phyloP scores from a whole-genome alignment of 2,329 filamentous ascomycete genomes.

The Aspergillus japonicus region DNA sequence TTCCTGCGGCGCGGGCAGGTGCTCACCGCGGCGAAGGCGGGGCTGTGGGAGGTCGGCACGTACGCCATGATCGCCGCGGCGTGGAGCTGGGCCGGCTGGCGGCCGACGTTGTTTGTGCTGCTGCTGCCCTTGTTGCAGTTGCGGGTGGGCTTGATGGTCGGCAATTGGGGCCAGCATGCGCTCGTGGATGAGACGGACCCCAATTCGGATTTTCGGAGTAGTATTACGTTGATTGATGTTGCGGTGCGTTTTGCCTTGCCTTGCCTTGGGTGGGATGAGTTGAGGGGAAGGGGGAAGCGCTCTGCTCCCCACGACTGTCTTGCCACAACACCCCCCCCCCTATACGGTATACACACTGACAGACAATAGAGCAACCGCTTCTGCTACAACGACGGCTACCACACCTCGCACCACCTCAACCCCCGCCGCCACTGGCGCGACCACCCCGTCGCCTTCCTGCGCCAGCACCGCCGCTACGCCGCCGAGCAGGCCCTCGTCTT shows the following conservation, averaged over 20 bases:
- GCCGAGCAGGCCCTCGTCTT: constrained; percentile 71
- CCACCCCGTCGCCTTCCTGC: constrained; percentile 70
- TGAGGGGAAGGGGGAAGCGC: no score
- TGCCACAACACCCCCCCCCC: no score
- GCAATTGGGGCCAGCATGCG: constrained; percentile 82
- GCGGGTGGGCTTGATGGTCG: constrained; percentile 72
- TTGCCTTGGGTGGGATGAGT: no score
- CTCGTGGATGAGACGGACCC: constrained; percentile 74
- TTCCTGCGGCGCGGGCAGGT: constrained; percentile 65
- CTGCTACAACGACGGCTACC: constrained; percentile 81
- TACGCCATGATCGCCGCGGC: constrained; percentile 55
- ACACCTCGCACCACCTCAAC: constrained; percentile 57
- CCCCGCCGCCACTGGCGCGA: constrained; percentile 71
- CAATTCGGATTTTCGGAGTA: constrained; percentile 74
- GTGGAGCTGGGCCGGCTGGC: constrained; percentile 50
- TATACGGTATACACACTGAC: no score
- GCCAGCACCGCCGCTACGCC: constrained; percentile 66
- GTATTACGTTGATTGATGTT: constrained; percentile 77
- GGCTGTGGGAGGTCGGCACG: constrained; percentile 61
- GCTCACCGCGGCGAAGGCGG: constrained; percentile 55
- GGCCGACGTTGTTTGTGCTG: constrained; percentile 63
- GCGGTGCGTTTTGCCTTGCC: constrained; percentile 53
- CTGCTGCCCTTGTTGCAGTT: constrained; percentile 66
- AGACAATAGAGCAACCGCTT: constrained; percentile 68
- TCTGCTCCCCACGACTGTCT: no score